A percentile compares a stretch with the other conserved stretches of the same genome.
These are phyloP conservation scores for Acaromyces ingoldii DNA, from an alignment of 1,284 basidiomycete species.

Conservation along the genomic window DNA sequence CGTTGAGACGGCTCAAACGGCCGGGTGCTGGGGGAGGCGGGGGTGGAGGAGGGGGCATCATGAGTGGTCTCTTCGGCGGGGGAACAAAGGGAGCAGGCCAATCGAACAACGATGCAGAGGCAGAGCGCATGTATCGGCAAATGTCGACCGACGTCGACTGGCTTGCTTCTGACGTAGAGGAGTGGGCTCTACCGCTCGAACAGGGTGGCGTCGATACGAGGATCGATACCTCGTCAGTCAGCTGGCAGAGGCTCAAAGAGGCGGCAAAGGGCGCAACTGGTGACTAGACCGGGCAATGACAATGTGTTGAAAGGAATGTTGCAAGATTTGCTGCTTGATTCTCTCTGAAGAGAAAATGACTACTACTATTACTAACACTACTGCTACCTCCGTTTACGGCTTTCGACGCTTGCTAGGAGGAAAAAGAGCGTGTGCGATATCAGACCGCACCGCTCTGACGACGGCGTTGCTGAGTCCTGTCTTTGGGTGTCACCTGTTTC, in stretches of 20 bases:
- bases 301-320: neutral
- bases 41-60: too few species aligned
- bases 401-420: too few species aligned
- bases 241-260: neutral
- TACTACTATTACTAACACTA: too few species aligned
- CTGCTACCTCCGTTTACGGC: too few species aligned
- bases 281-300: neutral
- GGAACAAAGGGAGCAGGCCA: neutral
- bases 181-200: too few species aligned
- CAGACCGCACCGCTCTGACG: too few species aligned
- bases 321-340: too few species aligned
- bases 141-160: slow-evolving; percentile 12
- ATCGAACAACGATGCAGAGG: slow-evolving; percentile 9
- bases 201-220: slow-evolving; percentile 2
- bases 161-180: slow-evolving; percentile 9
- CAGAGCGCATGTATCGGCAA: slow-evolving; percentile 9
- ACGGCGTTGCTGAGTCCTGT: too few species aligned
- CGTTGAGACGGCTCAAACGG: slow-evolving; percentile 39
- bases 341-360: too few species aligned
- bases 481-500: too few species aligned
- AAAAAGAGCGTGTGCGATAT: too few species aligned
- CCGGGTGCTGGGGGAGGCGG: too few species aligned
- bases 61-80: neutral
- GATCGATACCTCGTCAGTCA: neutral
- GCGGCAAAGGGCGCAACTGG: slow-evolving; percentile 1